Conservation (phyloP, 768 basidiomycete species). For the Suillus cothurnatus region DNA sequence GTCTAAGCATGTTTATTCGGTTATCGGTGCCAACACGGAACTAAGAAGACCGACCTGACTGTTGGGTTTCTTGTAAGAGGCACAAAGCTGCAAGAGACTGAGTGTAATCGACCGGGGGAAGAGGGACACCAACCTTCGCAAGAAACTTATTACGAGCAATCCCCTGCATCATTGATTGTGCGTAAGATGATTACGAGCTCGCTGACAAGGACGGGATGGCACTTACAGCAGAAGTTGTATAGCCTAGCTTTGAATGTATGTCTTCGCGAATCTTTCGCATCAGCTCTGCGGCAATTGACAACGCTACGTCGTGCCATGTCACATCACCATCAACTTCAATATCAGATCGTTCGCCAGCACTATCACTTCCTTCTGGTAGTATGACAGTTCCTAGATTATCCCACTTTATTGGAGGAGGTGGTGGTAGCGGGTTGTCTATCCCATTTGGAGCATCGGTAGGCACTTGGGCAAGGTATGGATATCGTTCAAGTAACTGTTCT, state of each 20-base stretch:
- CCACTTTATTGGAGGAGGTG: constrained; percentile 70
- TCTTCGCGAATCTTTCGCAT: constrained; percentile 76
- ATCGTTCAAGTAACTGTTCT: constrained; percentile 67
- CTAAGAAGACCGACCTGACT: constrained; percentile 58
- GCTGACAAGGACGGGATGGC: not conserved
- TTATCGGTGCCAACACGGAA: not conserved
- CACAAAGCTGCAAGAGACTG: constrained; percentile 60
- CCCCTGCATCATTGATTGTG: constrained; percentile 50
- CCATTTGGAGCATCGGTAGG: constrained; percentile 72
- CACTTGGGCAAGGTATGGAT: constrained; percentile 72
- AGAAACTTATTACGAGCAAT: constrained; percentile 93
- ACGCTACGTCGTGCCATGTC: constrained; percentile 92
- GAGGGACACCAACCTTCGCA: constrained; percentile 66
- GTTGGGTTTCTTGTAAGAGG: constrained; percentile 91
- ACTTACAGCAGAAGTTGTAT: constrained; percentile 91
- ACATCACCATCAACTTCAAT: constrained; percentile 34
- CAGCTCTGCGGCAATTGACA: constrained; percentile 86
- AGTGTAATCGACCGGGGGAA: not conserved
- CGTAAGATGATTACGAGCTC: not conserved
- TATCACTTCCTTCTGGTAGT: constrained; percentile 30
- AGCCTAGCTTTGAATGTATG: constrained; percentile 73
- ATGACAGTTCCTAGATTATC: constrained; percentile 52
- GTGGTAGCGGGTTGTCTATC: constrained; percentile 75
- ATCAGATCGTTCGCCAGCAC: constrained; percentile 16
- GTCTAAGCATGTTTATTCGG: constrained; percentile 49